These are phyloP conservation scores for Colletotrichum sp. DNA, from an alignment of 2,329 filamentous ascomycete genomes.

Conservation along the genomic window DNA sequence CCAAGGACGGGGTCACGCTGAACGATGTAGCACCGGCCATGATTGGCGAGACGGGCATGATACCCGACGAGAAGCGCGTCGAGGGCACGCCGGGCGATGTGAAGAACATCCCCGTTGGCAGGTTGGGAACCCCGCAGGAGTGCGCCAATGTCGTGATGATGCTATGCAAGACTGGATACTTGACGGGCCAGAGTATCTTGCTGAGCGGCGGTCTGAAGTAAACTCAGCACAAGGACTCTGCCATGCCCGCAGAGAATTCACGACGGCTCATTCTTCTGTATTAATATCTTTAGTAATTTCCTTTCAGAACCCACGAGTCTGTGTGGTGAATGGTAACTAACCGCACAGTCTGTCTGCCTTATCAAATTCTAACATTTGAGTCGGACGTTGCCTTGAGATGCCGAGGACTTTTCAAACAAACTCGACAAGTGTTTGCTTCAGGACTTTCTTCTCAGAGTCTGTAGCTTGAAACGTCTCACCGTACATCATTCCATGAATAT, in stretches of 20 bases:
- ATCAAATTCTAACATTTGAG: background rate
- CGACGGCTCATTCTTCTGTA: background rate
- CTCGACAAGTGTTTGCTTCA: background rate
- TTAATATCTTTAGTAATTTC: background rate
- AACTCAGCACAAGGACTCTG: background rate
- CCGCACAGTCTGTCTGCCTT: background rate
- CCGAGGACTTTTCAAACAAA: background rate
- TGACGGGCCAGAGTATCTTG: slow-evolving; percentile 62
- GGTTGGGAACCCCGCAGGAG: slow-evolving; percentile 63
- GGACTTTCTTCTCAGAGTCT: background rate
- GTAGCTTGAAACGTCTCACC: background rate
- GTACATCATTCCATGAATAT: background rate
- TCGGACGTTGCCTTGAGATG: background rate
- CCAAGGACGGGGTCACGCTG: slow-evolving; percentile 65
- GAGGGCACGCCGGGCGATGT: slow-evolving; percentile 62
- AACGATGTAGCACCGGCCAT: slow-evolving; percentile 74
- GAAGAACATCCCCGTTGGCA: slow-evolving; percentile 62
- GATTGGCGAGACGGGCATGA: slow-evolving; percentile 70
- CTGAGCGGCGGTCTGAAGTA: slow-evolving; percentile 58
- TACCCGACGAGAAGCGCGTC: slow-evolving; percentile 57
- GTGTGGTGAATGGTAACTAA: background rate
- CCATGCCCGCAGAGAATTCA: background rate
- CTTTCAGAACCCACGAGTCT: background rate
- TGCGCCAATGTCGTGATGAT: slow-evolving; percentile 66
- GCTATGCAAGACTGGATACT: slow-evolving; percentile 64